Evolutionary conservation across 805 yeast species (phyloP), one percentile per base, ranked within the genome.

Genomic region (Lachancea mirantina): DNA sequence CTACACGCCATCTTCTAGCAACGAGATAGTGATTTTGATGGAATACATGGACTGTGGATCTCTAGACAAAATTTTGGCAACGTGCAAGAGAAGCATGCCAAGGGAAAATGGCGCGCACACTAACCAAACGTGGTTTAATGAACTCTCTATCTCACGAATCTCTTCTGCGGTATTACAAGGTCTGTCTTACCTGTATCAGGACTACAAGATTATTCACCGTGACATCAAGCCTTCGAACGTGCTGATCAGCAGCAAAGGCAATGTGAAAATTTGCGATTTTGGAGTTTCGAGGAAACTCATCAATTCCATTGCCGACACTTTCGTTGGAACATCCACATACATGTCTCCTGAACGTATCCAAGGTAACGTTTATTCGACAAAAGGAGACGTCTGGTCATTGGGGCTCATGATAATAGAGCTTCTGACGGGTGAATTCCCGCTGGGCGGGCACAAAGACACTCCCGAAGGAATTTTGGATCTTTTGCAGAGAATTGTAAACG

Each of bases 291-390:
- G 96, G 39, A 95, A 87, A 52, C 68, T 92, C 32, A 83, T 84
- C 36, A 87, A 89, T 58, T 92, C 98, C 1, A 72, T 92, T 38
- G 98, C 96, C 0, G 96, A 92, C 50, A 92, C 98, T 0, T 92
- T 92, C 65, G 97, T 92, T 7, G 99, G 99, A 1, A 92, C 99
- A 0, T 85, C 96, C 1, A 85, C 94, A 0, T 92, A 92, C 55
- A 92, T 92, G 94, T 83, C 95, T 1, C 99, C 99, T 0, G 99
- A 92, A 50, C 70, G 99, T 41, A 89, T 92, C 35, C 95, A 87
- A 59, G 99, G 99, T 13, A 84, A 84, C 26, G 78, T 79, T 7
- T 92, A 92, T 59, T 82, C 95, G 6, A 79, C 88, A n/a, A 87
- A 88, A 46, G 89, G 95, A 23, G 99, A 92, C 56, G 89, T 92